Base-by-base conservation (phyloP, 2,329 filamentous ascomycete species). In the Orbilia oligospora region DNA sequence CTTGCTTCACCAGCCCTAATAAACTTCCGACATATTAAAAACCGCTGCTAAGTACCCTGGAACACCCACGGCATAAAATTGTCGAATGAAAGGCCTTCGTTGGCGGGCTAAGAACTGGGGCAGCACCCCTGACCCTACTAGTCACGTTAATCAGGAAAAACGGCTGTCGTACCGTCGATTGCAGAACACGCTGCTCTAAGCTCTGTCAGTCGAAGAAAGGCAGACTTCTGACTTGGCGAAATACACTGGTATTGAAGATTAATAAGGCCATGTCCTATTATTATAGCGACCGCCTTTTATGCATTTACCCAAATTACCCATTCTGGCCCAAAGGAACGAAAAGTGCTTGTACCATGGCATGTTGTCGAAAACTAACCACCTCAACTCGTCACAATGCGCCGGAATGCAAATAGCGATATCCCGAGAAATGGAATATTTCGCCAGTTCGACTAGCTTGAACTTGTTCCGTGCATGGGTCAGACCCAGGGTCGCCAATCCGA, bases 221-320 rank as follows among this genome's bases (percentile, higher is more conserved):
- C 64, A 41, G 64, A 51, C 3, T 30, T 24, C n/a, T 16, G 10
- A n/a, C 20, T 58, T 63, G 38, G 49, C 51, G 18, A n/a, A 55
- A 30, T 36, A 24, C 27, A 70, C 30, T 22, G 8, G 24, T 49
- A 27, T 38, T 36, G 46, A 36, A 30, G 33, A 48, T 61, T 38
- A 46, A 53, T 56, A 18, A 38, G 36, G 36, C 24, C 48, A 53
- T 67, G 44, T 22, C 55, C 30, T 67, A 71, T 41, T 67, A 71
- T 67, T 61, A 77, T 71, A 67, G 6, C 30, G 38, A 20, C 22
- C 58, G 36, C 22, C 58, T 71, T 68, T 77, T 77, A 71, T 71
- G 68, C 61, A 77, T 77, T 77, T 77, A 77, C 71, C 73, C 73
- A 71, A 38, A 71, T 58, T 77, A 71, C 56, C 72, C 66, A 67